Evolutionary conservation across 208 protist genomes (phyloP).

Genomic region (Leishmania arabica): DNA sequence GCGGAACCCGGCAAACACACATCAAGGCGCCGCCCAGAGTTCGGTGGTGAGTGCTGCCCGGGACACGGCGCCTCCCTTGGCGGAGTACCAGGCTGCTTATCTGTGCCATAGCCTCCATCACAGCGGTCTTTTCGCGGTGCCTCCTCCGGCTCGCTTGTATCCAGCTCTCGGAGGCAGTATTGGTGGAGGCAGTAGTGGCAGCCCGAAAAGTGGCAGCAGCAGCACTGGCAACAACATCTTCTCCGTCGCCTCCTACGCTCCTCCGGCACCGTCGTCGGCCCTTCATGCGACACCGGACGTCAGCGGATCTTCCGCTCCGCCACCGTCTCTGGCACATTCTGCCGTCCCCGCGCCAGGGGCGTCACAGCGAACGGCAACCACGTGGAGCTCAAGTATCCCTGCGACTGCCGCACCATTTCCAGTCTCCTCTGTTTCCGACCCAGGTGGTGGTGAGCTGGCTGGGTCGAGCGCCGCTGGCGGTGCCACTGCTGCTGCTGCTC

Average conservation of each 20-base stretch:
- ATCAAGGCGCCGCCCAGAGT: neutral
- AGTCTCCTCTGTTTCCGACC: neutral
- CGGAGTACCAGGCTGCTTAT: slow-evolving; percentile 11
- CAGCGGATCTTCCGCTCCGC: neutral
- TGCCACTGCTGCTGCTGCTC: neutral
- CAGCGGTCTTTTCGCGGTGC: neutral
- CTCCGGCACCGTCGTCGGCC: neutral
- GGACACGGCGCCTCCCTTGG: slow-evolving; percentile 11
- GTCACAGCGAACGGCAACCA: neutral
- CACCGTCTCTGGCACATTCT: neutral
- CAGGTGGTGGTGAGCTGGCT: neutral
- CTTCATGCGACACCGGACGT: neutral
- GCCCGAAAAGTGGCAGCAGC: neutral
- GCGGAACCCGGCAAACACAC: neutral
- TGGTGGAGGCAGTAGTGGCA: neutral
- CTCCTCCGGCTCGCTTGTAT: slow-evolving; percentile 12
- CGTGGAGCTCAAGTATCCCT: neutral
- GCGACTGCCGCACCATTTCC: neutral
- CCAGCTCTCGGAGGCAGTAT: neutral
- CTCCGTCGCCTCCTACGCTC: slow-evolving; percentile 3
- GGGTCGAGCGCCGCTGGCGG: neutral
- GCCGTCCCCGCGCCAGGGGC: neutral
- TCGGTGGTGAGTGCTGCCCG: neutral
- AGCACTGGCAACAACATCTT: neutral
- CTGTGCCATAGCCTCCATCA: neutral